Conservation (phyloP, 257 asterid genomes). For the Knoxia roxburghii region DNA sequence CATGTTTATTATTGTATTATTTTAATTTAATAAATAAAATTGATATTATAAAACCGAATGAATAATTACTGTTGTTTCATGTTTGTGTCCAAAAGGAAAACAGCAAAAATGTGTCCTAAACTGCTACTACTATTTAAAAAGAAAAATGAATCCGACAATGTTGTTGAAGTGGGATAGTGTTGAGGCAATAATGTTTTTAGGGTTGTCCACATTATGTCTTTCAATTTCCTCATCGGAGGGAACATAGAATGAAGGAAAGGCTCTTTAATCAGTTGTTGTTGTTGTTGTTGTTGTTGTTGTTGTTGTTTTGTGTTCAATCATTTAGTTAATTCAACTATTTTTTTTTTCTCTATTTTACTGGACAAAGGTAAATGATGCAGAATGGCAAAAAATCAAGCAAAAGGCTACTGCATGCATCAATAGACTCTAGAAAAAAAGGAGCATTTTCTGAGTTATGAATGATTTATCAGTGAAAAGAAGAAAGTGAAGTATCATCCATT, state of each 20-base stretch:
- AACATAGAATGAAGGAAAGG: neutral
- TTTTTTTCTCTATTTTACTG: neutral
- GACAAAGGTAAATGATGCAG: neutral
- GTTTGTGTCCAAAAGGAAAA: neutral
- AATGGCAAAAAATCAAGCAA: neutral
- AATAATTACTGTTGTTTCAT: too few species aligned
- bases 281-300: neutral
- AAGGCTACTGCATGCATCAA: neutral
- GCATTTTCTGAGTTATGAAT: neutral
- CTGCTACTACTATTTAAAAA: neutral
- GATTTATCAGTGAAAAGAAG: neutral
- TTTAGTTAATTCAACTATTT: neutral
- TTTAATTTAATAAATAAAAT: too few species aligned
- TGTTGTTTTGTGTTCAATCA: slow-evolving; percentile 1
- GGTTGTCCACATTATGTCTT: slow-evolving; percentile 1
- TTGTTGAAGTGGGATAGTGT: neutral
- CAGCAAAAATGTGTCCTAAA: too few species aligned
- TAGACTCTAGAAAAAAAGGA: too few species aligned
- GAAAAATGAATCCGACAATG: neutral
- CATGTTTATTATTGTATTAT: too few species aligned
- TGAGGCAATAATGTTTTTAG: neutral
- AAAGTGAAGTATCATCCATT: neutral
- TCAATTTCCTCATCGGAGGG: neutral
- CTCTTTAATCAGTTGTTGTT: too few species aligned
- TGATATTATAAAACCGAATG: too few species aligned